phyloP scores from a whole-genome alignment of 179 eudicot genomes.

The Spergularia azorica region DNA sequence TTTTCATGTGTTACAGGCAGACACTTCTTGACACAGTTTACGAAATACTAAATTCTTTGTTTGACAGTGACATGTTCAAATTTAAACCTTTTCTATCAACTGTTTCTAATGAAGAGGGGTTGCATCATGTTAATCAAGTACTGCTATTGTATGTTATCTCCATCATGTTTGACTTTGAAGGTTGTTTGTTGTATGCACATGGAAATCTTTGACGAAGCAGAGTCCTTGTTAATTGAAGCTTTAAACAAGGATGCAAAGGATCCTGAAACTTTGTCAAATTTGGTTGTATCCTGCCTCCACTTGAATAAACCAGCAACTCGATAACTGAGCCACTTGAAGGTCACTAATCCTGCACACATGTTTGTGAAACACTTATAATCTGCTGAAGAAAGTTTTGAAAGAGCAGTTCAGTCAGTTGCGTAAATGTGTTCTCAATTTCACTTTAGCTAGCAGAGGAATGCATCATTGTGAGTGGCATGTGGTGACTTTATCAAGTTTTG shows the following conservation, averaged over 20 bases:
- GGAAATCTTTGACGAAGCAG: conserved; percentile 95
- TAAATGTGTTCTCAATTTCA: conserved; percentile 27
- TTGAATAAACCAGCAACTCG: conserved; percentile 37
- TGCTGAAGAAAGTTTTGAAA: conserved; percentile 84
- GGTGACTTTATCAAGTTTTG: not conserved
- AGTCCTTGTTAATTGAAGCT: conserved; percentile 82
- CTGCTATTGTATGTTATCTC: conserved; percentile 17
- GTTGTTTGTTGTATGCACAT: conserved; percentile 99
- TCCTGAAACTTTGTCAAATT: conserved; percentile 41
- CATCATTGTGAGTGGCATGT: not conserved
- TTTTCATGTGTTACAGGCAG: conserved; percentile 39
- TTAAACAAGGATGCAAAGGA: conserved; percentile 69
- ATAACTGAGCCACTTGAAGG: conserved; percentile 69
- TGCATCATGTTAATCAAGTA: conserved; percentile 89
- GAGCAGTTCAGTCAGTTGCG: conserved; percentile 74
- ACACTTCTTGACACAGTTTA: conserved; percentile 24
- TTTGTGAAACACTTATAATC: conserved; percentile 64
- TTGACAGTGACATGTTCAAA: conserved; percentile 33
- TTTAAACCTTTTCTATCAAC: conserved; percentile 41
- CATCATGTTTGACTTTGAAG: conserved; percentile 27
- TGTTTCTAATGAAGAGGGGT: conserved; percentile 88
- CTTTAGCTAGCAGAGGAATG: not conserved
- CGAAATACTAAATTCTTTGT: conserved; percentile 8
- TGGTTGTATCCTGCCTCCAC: conserved; percentile 44
- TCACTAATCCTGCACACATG: conserved; percentile 77